Conservation (phyloP, 176 grass and related monocot genomes). For the sorghum (Sorghum bicolor) region Sorghum_bicolor_NCBIv3 NC_012870.2:52754501-52755000, state of each 20-base stretch:
- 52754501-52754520: neutral
- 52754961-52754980: conserved; percentile 53
- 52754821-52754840: conserved; percentile 52
- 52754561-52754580: conserved; percentile 41
- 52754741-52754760: conserved; percentile 47
- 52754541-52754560: conserved; percentile 43
- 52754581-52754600: conserved; percentile 36
- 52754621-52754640: conserved; percentile 39
- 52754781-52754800: neutral
- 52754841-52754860: conserved; percentile 47
- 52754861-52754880: conserved; percentile 61
- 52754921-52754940: conserved; percentile 21
- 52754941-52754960: conserved; percentile 48
- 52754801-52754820: conserved; percentile 50
- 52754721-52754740: neutral
- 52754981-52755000: conserved; percentile 47
- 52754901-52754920: conserved; percentile 16
- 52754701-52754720: neutral
- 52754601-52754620: conserved; percentile 42
- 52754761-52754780: neutral
- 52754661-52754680: conserved; percentile 53
- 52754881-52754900: conserved; percentile 39
- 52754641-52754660: conserved; percentile 53
- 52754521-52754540: conserved; percentile 16
- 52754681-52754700: conserved; percentile 43